Base-by-base conservation (phyloP, 83 land plant species). In the Isoetes engelmannii region DNA sequence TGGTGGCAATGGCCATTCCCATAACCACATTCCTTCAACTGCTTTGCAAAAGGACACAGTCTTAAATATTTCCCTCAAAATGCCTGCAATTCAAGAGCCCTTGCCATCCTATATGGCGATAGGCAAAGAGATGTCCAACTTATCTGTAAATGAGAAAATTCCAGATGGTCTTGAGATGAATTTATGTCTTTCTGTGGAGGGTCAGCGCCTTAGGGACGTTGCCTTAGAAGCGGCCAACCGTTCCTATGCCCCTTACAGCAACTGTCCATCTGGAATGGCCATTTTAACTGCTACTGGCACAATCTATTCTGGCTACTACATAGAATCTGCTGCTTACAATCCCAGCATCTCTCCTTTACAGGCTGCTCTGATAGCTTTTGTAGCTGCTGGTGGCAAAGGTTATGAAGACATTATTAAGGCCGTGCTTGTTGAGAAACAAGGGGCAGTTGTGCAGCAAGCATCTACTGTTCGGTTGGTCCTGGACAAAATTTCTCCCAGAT, bases 241-340 rank as follows among this genome's bases (percentile, higher is more conserved):
- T 41, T 73, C 94, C 12, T 97, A 95, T 66, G 93, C 99, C 48
- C 99, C 99, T 44, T 95, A 95, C 81, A 91, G 87, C 63, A 59
- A 65, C 12, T 91, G 88, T 61, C 89, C 99, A 19, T 84, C 99
- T n/a, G 99, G 97, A 45, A 68, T 91, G 58, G 83, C 99, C 42
- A 43, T 95, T 47, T 44, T 70, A 18, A 59, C 62, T 28, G 37
- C 5, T 13, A 75, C 72, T 10, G 90, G 97, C 51, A 74, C 74
- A 59, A 79, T 88, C 4, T 91, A 68, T 53, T 83, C 70, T 6
- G 99, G 99, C 9, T 76, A 77, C 3, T 95, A 95, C 73, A 66
- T 69, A 63, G 99, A 95, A 69, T 95, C 99, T 9, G 99, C 93
- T n/a, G 99, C 99, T 15, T 86, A 80, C 74, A 95, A 95, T 60